These are phyloP conservation scores for Pseudocercospora macadamiae DNA, from an alignment of 2,329 filamentous ascomycete genomes.

Conservation along the genomic window DNA sequence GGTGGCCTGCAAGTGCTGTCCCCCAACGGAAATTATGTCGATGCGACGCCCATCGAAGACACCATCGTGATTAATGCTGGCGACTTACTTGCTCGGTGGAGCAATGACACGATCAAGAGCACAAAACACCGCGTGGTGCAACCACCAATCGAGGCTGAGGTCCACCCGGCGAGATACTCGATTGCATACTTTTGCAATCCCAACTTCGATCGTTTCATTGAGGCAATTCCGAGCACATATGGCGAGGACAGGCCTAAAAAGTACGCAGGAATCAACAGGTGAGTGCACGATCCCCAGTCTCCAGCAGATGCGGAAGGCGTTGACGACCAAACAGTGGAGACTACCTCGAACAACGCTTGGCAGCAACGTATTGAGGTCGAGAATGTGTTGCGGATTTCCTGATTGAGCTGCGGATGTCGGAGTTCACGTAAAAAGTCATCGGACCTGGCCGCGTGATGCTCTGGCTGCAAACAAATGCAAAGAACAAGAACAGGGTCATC, in stretches of 20 bases:
- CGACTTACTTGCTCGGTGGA: constrained; percentile 76
- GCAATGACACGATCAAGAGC: constrained; percentile 87
- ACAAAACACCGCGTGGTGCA: constrained; percentile 90
- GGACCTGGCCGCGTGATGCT: constrained; percentile 3
- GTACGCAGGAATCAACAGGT: constrained; percentile 70
- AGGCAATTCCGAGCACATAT: constrained; percentile 80
- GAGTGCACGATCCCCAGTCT: constrained; percentile 7
- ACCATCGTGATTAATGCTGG: constrained; percentile 89
- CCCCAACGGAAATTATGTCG: constrained; percentile 73
- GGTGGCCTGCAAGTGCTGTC: constrained; percentile 66
- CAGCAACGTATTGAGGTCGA: constrained; percentile 63
- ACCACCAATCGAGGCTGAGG: constrained; percentile 63
- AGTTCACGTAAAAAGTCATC: constrained; percentile 6
- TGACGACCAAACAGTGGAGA: constrained; percentile 61
- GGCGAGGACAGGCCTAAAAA: constrained; percentile 68
- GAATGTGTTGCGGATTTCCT: not conserved
- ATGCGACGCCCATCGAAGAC: constrained; percentile 78
- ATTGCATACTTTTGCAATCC: constrained; percentile 94
- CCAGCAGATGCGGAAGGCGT: not conserved
- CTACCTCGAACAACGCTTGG: constrained; percentile 77
- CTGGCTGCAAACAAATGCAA: not conserved
- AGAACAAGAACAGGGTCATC: not conserved
- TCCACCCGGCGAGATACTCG: constrained; percentile 71
- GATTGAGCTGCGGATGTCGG: constrained; percentile 7
- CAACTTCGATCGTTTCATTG: constrained; percentile 74